Percentiles rank a stretch among this genome's conserved stretches.
Conservation (phyloP, 345 rosid species). For the Ricinus communis region DNA sequence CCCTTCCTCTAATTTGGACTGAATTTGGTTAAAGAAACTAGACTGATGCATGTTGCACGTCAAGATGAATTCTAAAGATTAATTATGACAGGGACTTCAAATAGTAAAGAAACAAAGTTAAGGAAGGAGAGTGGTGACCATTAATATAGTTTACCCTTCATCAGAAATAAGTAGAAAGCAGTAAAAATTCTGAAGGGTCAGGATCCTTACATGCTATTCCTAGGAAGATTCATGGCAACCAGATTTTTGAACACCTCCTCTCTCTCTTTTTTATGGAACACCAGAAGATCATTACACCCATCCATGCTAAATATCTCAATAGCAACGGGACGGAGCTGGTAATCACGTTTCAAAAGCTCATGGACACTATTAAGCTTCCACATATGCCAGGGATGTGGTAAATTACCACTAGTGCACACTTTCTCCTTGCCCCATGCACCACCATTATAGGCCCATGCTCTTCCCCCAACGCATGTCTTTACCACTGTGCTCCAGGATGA, state of each 20-base stretch:
- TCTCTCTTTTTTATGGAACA: constrained; percentile 97
- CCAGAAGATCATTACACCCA: constrained; percentile 96
- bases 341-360: constrained; percentile 96
- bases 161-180: background rate
- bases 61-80: too few species aligned
- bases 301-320: constrained; percentile 99
- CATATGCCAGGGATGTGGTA: constrained; percentile 96
- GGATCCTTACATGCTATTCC: constrained; percentile 82
- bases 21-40: too few species aligned
- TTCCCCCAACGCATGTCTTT: constrained; percentile 75
- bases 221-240: constrained; percentile 91
- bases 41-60: too few species aligned
- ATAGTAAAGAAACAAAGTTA: too few species aligned
- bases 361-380: constrained; percentile 97
- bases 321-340: constrained; percentile 99
- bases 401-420: constrained; percentile 63
- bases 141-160: background rate
- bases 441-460: constrained; percentile 99
- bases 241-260: constrained; percentile 97
- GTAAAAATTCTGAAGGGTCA: background rate
- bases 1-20: too few species aligned
- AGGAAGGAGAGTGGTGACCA: too few species aligned
- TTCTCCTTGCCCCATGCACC: constrained; percentile 99
- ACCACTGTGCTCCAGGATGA: constrained; percentile 64
- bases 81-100: too few species aligned